phyloP scores from a whole-genome alignment of 2,329 filamentous ascomycete species.

The Cryphonectria carpinicola region DNA sequence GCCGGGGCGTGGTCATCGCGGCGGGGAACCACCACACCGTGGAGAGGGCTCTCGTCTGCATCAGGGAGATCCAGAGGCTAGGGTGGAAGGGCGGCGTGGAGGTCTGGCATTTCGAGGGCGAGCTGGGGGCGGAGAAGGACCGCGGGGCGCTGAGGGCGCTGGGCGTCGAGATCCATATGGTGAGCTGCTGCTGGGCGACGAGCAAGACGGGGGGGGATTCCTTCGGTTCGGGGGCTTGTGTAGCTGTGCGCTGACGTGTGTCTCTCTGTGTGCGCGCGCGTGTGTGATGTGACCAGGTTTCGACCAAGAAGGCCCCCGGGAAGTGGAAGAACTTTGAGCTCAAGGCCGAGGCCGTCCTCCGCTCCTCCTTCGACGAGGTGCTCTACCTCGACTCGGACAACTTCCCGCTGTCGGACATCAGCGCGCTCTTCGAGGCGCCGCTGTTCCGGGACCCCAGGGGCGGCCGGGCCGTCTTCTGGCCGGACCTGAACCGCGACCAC shows the following conservation, averaged over 20 bases:
- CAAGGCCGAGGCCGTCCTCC: conserved; percentile 27
- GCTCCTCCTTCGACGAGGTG: conserved; percentile 28
- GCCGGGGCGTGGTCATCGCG: conserved; percentile 24
- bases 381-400: conserved; percentile 30
- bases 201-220: no score
- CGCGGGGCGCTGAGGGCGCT: conserved; percentile 17
- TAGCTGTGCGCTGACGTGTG: not conserved
- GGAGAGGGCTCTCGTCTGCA: conserved; percentile 18
- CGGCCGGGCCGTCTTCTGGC: conserved; percentile 26
- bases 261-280: not conserved
- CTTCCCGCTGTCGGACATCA: conserved; percentile 22
- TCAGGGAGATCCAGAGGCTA: conserved; percentile 24
- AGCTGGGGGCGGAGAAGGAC: conserved; percentile 21
- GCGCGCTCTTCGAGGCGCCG: conserved; percentile 15
- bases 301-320: conserved; percentile 23
- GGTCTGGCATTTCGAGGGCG: conserved; percentile 28
- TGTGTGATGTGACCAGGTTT: conserved; percentile 19
- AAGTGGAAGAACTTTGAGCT: conserved; percentile 30
- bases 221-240: no score
- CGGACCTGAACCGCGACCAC: conserved; percentile 28
- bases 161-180: conserved; percentile 21
- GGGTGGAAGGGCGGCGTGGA: conserved; percentile 26
- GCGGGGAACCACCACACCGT: conserved; percentile 27
- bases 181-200: conserved; percentile 2
- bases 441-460: conserved; percentile 21